These are phyloP conservation scores for Aegilops speltoides DNA, from an alignment of 176 grass and related monocot species.

Conservation along the genomic window DNA sequence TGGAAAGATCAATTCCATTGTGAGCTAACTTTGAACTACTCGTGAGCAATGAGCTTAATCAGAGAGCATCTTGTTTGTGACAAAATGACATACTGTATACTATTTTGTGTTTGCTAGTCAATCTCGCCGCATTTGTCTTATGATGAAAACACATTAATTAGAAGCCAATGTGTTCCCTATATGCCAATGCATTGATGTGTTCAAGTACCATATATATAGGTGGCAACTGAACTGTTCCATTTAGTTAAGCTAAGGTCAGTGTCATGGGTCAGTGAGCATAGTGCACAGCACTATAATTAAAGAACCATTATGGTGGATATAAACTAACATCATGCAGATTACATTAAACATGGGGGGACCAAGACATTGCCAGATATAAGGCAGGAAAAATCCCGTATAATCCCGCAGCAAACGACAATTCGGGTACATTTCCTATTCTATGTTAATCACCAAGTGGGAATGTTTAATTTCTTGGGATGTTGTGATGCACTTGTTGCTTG, in stretches of 20 bases:
- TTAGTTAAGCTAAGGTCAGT: slow-evolving; percentile 27
- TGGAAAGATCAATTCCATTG: slow-evolving; percentile 11
- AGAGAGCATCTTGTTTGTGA: slow-evolving; percentile 29
- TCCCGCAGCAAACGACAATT: slow-evolving; percentile 34
- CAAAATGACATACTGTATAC: background rate
- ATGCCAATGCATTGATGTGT: slow-evolving; percentile 34
- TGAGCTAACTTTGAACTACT: slow-evolving; percentile 8
- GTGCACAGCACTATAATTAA: slow-evolving; percentile 19
- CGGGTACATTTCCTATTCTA: slow-evolving; percentile 6
- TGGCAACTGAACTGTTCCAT: slow-evolving; percentile 29
- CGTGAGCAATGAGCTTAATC: slow-evolving; percentile 19
- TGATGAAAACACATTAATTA: slow-evolving; percentile 27
- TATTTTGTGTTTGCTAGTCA: background rate
- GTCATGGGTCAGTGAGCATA: slow-evolving; percentile 12
- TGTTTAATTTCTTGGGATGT: slow-evolving; percentile 21
- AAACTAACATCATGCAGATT: slow-evolving; percentile 23
- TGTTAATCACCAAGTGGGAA: slow-evolving; percentile 39
- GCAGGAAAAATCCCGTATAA: slow-evolving; percentile 26
- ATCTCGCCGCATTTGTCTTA: slow-evolving; percentile 6
- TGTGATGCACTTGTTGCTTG: slow-evolving; percentile 33
- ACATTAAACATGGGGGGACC: slow-evolving; percentile 38
- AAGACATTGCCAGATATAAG: slow-evolving; percentile 40
- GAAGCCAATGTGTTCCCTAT: slow-evolving; percentile 33
- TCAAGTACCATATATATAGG: slow-evolving; percentile 1
- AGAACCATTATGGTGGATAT: slow-evolving; percentile 35